Conservation (phyloP, 2,329 filamentous ascomycete genomes). For the Plectosphaerella cucumerina region DNA sequence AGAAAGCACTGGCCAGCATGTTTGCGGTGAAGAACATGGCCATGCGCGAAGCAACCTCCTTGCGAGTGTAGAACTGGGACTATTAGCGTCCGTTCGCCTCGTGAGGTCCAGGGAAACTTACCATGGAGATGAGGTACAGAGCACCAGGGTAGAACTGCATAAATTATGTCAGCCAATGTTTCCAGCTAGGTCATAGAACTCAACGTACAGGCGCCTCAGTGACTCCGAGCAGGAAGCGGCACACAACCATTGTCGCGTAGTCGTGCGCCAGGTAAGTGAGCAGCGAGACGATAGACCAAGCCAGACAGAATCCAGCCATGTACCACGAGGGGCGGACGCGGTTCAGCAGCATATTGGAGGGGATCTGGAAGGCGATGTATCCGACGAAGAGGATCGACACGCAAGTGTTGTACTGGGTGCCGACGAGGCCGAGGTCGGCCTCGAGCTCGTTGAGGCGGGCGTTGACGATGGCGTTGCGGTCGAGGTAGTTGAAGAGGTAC, state of each 20-base stretch:
- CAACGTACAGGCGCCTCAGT: conserved; percentile 27
- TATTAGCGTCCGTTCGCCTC: too few relatives aligned
- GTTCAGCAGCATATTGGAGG: conserved; percentile 6
- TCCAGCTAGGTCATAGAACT: conserved; percentile 11
- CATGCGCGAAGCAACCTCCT: conserved; percentile 37
- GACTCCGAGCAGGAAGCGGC: conserved; percentile 32
- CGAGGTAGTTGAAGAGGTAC: conserved; percentile 26
- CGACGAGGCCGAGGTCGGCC: conserved; percentile 42
- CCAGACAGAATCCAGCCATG: conserved; percentile 10
- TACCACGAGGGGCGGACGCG: conserved; percentile 6
- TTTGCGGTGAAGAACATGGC: conserved; percentile 39
- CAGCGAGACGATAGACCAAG: conserved; percentile 35
- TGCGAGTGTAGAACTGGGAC: conserved; percentile 47
- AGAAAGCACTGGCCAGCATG: conserved; percentile 30
- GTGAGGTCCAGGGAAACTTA: too few relatives aligned
- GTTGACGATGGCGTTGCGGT: conserved; percentile 53
- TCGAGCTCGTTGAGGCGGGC: conserved; percentile 49
- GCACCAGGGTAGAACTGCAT: conserved; percentile 18
- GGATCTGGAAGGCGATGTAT: conserved; percentile 8
- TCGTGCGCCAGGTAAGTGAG: conserved; percentile 34
- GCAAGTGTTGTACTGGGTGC: conserved; percentile 27
- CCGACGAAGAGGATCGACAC: conserved; percentile 28
- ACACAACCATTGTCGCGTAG: conserved; percentile 30
- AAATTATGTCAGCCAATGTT: not conserved
- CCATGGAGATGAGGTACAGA: conserved; percentile 9